Evolutionary conservation across 2,329 filamentous ascomycete species (phyloP).

Genomic region (Dothideomycetes sp.): DNA sequence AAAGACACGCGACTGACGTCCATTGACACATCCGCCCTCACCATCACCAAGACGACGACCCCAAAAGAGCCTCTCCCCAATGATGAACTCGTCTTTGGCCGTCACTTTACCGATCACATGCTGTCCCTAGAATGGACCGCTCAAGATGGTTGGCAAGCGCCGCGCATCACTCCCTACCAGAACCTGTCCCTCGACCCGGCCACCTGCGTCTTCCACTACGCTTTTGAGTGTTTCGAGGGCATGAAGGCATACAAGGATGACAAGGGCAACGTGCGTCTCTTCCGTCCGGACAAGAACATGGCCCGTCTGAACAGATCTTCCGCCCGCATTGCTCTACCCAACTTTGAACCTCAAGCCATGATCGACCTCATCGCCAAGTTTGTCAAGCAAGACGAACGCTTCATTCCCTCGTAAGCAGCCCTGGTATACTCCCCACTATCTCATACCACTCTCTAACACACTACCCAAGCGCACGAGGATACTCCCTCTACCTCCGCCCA

Average conservation of each 20-base stretch:
- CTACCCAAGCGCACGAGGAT: slow-evolving; percentile 44
- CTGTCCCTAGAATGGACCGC: slow-evolving; percentile 89
- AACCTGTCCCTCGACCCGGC: slow-evolving; percentile 94
- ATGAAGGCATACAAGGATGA: slow-evolving; percentile 98
- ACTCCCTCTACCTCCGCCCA: slow-evolving; percentile 89
- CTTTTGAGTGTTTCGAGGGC: slow-evolving; percentile 95
- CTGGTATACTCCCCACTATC: background rate
- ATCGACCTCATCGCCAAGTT: slow-evolving; percentile 76
- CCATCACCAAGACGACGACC: slow-evolving; percentile 61
- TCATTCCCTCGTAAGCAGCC: slow-evolving; percentile 64
- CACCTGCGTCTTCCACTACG: slow-evolving; percentile 97
- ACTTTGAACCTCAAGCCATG: slow-evolving; percentile 63
- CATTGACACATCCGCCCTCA: slow-evolving; percentile 69
- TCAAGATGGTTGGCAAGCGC: slow-evolving; percentile 69
- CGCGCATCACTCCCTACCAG: slow-evolving; percentile 85
- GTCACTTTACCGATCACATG: slow-evolving; percentile 96
- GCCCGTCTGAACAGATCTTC: slow-evolving; percentile 83
- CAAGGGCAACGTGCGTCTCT: slow-evolving; percentile 68
- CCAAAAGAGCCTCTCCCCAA: slow-evolving; percentile 68
- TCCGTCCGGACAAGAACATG: slow-evolving; percentile 97
- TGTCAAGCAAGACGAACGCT: slow-evolving; percentile 71
- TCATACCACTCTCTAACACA: background rate
- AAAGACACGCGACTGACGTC: slow-evolving; percentile 48
- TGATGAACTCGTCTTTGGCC: slow-evolving; percentile 80
- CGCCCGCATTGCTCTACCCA: slow-evolving; percentile 84